These are phyloP conservation scores for Aphanomyces cochlioides DNA, from an alignment of 352 stramenopile genomes.

Conservation along the genomic window DNA sequence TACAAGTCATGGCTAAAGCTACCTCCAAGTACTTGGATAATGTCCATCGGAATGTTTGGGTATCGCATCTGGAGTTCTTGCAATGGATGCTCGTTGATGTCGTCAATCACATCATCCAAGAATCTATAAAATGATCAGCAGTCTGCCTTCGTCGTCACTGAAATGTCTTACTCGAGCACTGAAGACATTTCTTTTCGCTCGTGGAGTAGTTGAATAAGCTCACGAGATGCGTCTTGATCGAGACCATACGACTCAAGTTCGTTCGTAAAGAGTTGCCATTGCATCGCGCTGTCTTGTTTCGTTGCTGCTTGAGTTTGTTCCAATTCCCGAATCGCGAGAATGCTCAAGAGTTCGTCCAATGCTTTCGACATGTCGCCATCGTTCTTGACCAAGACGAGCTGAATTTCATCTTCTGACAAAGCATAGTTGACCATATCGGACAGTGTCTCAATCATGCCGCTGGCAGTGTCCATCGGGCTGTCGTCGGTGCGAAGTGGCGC, in stretches of 20 bases:
- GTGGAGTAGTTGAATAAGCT: slow-evolving; percentile 21
- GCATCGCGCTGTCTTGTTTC: slow-evolving; percentile 7
- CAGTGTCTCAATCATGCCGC: slow-evolving; percentile 2
- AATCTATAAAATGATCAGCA: neutral
- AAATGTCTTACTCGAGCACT: neutral
- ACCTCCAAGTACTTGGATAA: neutral
- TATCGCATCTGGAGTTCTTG: neutral
- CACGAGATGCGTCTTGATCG: neutral
- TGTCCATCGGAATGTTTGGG: neutral
- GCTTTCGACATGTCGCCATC: slow-evolving; percentile 11
- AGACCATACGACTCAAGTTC: slow-evolving; percentile 19
- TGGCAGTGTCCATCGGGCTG: neutral
- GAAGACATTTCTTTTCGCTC: neutral
- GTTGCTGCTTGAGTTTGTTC: neutral
- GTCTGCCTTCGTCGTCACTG: neutral
- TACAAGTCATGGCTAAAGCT: too few relatives aligned
- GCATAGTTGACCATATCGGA: slow-evolving; percentile 14
- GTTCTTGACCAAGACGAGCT: slow-evolving; percentile 5
- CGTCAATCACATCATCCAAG: slow-evolving; percentile 11
- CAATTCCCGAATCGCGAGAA: slow-evolving; percentile 13
- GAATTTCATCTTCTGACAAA: slow-evolving; percentile 14
- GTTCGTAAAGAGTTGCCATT: slow-evolving; percentile 24
- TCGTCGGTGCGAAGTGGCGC: neutral
- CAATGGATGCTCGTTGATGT: slow-evolving; percentile 19
- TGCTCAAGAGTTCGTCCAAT: slow-evolving; percentile 15